A percentile compares a stretch with the other conserved stretches of the same genome.
Evolutionary conservation across 2,329 filamentous ascomycete genomes (phyloP).

Genomic region (Neopestalotiopsis sp.): DNA sequence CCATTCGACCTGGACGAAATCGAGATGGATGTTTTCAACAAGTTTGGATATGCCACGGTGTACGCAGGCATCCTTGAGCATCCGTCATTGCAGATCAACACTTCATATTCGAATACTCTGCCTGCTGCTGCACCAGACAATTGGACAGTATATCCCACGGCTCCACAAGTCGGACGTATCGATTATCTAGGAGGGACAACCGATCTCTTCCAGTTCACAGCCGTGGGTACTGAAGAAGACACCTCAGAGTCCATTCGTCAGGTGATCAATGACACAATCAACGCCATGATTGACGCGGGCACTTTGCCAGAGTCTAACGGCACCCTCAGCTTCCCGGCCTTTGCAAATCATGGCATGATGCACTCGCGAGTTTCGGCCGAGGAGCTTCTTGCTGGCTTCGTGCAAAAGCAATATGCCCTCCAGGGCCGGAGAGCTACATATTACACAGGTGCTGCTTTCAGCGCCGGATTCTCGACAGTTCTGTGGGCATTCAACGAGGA

Average conservation of each 20-base stretch:
- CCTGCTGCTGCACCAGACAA: slow-evolving; percentile 25
- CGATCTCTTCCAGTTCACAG: slow-evolving; percentile 37
- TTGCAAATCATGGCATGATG: slow-evolving; percentile 37
- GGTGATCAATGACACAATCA: slow-evolving; percentile 32
- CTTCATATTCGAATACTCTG: slow-evolving; percentile 27
- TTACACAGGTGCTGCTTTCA: slow-evolving; percentile 42
- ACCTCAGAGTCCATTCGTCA: slow-evolving; percentile 27
- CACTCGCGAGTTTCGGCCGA: slow-evolving; percentile 34
- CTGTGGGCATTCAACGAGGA: slow-evolving; percentile 30
- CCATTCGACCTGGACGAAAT: slow-evolving; percentile 36
- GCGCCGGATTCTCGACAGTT: slow-evolving; percentile 36
- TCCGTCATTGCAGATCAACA: slow-evolving; percentile 17
- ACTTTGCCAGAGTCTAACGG: not conserved
- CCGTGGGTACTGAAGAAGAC: slow-evolving; percentile 30
- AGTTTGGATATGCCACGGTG: slow-evolving; percentile 30
- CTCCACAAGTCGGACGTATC: slow-evolving; percentile 30
- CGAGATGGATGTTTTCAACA: slow-evolving; percentile 37
- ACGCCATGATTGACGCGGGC: slow-evolving; percentile 33
- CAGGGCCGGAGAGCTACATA: slow-evolving; percentile 44
- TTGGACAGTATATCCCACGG: slow-evolving; percentile 30
- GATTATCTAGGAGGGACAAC: slow-evolving; percentile 35
- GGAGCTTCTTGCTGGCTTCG: slow-evolving; percentile 39
- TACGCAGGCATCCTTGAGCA: slow-evolving; percentile 28
- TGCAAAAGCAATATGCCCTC: slow-evolving; percentile 39
- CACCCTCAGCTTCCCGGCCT: slow-evolving; percentile 27